phyloP scores from a whole-genome alignment of 2,329 filamentous ascomycete genomes.

The Sporothrix euskadiensis region DNA sequence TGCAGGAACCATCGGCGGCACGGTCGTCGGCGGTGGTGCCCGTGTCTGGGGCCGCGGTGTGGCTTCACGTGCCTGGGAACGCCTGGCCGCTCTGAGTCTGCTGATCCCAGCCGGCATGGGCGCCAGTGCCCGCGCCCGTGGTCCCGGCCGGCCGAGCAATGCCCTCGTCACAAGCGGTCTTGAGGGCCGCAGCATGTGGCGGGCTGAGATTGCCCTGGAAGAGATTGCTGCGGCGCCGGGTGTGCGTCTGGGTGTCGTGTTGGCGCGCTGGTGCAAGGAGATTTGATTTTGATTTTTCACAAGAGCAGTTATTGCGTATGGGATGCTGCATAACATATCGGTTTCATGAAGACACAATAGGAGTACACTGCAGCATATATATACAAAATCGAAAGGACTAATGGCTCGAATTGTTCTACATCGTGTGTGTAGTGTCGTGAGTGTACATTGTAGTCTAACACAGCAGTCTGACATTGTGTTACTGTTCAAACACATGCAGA shows the following conservation, averaged over 20 bases:
- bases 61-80: slow-evolving; percentile 73
- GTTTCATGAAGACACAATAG: neutral
- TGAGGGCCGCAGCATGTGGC: slow-evolving; percentile 66
- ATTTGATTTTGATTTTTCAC: slow-evolving; percentile 46
- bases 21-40: slow-evolving; percentile 63
- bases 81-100: slow-evolving; percentile 66
- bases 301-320: neutral
- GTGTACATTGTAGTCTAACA: neutral
- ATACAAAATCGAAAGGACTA: neutral
- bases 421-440: neutral
- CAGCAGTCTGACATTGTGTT: neutral
- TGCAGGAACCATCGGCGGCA: slow-evolving; percentile 61
- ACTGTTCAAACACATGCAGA: neutral
- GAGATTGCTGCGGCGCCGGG: slow-evolving; percentile 64
- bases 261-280: slow-evolving; percentile 76
- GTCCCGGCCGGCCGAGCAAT: slow-evolving; percentile 35
- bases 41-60: slow-evolving; percentile 76
- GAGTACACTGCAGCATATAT: neutral
- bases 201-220: slow-evolving; percentile 73
- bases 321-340: neutral
- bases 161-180: slow-evolving; percentile 47
- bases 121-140: slow-evolving; percentile 38
- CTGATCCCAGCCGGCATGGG: slow-evolving; percentile 67
- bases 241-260: slow-evolving; percentile 58
- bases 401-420: neutral